phyloP scores from a whole-genome alignment of 768 basidiomycete genomes.

The Dioszegia crocea region DNA sequence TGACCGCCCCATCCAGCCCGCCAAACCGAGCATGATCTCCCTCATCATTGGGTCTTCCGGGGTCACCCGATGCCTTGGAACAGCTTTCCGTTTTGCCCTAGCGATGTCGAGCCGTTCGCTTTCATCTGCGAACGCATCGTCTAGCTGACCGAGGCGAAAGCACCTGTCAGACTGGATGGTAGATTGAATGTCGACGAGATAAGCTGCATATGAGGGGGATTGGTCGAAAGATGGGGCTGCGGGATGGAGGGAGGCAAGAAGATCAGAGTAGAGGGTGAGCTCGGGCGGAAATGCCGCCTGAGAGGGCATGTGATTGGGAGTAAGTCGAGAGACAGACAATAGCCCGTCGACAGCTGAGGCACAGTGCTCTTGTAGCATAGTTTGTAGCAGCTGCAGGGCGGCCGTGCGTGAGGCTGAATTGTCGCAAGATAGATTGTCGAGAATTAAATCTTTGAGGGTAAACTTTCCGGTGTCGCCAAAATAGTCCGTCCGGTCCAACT shows the following conservation, averaged over 20 bases:
- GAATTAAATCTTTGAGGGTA: constrained; percentile 81
- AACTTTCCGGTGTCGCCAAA: constrained; percentile 83
- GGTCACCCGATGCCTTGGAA: constrained; percentile 55
- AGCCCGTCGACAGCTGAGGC: constrained; percentile 62
- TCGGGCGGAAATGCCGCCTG: constrained; percentile 27
- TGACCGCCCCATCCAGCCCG: constrained; percentile 76
- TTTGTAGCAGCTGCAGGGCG: constrained; percentile 74
- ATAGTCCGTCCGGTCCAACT: constrained; percentile 66
- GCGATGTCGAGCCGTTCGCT: not conserved
- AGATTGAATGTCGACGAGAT: constrained; percentile 63
- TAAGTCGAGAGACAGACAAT: constrained; percentile 65
- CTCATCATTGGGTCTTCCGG: constrained; percentile 72
- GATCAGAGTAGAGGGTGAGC: constrained; percentile 42
- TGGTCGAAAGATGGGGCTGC: constrained; percentile 17
- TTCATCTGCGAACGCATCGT: not conserved
- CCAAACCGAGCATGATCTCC: constrained; percentile 64
- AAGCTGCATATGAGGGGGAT: constrained; percentile 50
- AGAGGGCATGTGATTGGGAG: constrained; percentile 37
- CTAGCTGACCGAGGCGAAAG: constrained; percentile 61
- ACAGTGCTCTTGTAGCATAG: constrained; percentile 68
- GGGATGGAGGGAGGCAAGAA: constrained; percentile 39
- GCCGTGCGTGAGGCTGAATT: constrained; percentile 63
- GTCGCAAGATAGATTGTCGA: constrained; percentile 71
- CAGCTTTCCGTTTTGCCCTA: not conserved
- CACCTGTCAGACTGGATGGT: constrained; percentile 71